These are phyloP conservation scores for Beauveria medogensis DNA, from an alignment of 2,329 filamentous ascomycete species.

Conservation along the genomic window DNA sequence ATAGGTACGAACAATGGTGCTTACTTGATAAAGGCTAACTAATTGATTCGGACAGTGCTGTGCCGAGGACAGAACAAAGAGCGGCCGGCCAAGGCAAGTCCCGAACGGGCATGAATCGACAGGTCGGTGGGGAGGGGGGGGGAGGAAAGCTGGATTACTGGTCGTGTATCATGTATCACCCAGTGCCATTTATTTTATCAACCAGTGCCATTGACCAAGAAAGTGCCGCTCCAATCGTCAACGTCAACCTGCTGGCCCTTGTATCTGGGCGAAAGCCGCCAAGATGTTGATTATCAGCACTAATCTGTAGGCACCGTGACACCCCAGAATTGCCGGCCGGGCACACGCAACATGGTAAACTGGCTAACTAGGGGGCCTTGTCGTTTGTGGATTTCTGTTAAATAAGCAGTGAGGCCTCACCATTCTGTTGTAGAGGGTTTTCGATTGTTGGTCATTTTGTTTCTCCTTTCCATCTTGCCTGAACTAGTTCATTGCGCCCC, in stretches of 20 bases:
- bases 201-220: neutral
- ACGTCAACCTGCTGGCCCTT: neutral
- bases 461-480: neutral
- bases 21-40: neutral
- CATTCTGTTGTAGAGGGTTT: neutral
- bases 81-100: neutral
- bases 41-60: neutral
- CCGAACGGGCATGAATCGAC: conserved; percentile 1
- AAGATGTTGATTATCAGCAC: conserved; percentile 5
- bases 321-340: neutral
- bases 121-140: neutral
- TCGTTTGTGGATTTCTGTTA: neutral
- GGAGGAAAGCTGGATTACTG: neutral
- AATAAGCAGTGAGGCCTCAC: neutral
- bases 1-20: too few species aligned
- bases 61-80: neutral
- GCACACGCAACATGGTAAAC: neutral
- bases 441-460: neutral
- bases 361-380: neutral
- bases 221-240: neutral
- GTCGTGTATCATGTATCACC: neutral
- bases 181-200: neutral
- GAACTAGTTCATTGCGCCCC: neutral
- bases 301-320: neutral
- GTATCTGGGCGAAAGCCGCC: neutral